Conservation (phyloP, 257 asterid genomes). For the Fraxinus cuspidata region DNA sequence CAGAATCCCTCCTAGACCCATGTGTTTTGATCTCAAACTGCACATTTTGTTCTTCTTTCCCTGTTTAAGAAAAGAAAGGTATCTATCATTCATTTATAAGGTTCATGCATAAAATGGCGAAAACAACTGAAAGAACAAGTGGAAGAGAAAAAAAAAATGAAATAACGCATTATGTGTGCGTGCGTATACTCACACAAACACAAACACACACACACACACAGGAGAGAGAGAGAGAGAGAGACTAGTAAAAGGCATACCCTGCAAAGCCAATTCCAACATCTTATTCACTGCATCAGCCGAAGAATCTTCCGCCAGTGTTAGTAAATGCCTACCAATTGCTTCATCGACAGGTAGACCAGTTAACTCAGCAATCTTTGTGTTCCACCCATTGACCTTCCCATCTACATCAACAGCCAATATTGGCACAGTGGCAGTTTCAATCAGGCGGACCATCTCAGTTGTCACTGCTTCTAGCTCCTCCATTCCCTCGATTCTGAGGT, state of each 20-base stretch:
- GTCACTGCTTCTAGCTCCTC: slow-evolving; percentile 91
- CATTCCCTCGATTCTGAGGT: slow-evolving; percentile 72
- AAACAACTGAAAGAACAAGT: not conserved
- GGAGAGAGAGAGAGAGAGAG: not conserved
- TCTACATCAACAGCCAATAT: slow-evolving; percentile 84
- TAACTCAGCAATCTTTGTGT: slow-evolving; percentile 56
- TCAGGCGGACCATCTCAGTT: slow-evolving; percentile 84
- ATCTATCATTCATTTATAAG: slow-evolving; percentile 15
- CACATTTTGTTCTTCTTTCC: slow-evolving; percentile 79
- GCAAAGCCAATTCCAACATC: slow-evolving; percentile 74
- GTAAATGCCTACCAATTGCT: slow-evolving; percentile 67
- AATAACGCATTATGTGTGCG: not conserved
- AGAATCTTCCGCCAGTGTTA: slow-evolving; percentile 78
- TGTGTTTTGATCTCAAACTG: slow-evolving; percentile 87
- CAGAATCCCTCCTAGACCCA: slow-evolving; percentile 54
- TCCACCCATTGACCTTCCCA: slow-evolving; percentile 90
- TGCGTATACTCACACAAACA: too few relatives aligned
- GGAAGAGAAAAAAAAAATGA: not conserved
- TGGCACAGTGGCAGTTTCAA: slow-evolving; percentile 93
- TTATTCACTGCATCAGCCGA: slow-evolving; percentile 63
- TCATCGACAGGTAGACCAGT: slow-evolving; percentile 59
- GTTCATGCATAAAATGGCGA: slow-evolving; percentile 46
- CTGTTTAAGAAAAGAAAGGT: slow-evolving; percentile 37
- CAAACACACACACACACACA: not conserved
- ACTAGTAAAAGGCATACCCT: slow-evolving; percentile 46